phyloP scores from a whole-genome alignment of 2,329 filamentous ascomycete species.

The Fusarium stilboides region DNA sequence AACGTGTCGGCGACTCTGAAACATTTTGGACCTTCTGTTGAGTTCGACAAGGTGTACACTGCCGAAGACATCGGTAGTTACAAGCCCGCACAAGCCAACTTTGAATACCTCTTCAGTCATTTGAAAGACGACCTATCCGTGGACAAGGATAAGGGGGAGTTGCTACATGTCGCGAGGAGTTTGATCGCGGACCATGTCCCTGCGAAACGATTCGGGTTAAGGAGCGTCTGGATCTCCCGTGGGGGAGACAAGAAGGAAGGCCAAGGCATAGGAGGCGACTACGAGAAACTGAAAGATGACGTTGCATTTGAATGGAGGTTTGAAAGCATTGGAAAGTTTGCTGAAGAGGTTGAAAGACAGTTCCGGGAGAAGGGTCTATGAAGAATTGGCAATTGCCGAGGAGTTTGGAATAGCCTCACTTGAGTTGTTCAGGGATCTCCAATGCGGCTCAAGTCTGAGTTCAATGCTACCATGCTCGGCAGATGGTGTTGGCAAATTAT shows the following conservation, averaged over 20 bases:
- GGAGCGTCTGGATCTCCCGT: constrained; percentile 26
- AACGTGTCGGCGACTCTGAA: constrained; percentile 8
- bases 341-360: constrained; percentile 25
- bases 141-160: constrained; percentile 12
- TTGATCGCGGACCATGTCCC: constrained; percentile 31
- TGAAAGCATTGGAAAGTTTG: constrained; percentile 21
- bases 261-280: constrained; percentile 21
- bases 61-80: constrained; percentile 32
- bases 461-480: background rate
- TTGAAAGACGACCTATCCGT: constrained; percentile 11
- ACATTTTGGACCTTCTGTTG: constrained; percentile 1
- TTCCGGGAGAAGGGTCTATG: constrained; percentile 9
- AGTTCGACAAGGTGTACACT: constrained; percentile 25
- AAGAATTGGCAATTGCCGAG: background rate
- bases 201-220: constrained; percentile 10
- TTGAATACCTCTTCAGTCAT: constrained; percentile 20
- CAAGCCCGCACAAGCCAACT: constrained; percentile 25
- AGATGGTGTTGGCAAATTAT: background rate
- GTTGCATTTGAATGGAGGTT: constrained; percentile 33
- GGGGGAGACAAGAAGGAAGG: constrained; percentile 16
- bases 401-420: background rate
- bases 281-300: constrained; percentile 1
- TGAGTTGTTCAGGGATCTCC: background rate
- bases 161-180: constrained; percentile 32
- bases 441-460: background rate